These are phyloP conservation scores for Aspergillus fructus DNA, from an alignment of 2,329 filamentous ascomycete species.

Conservation along the genomic window DNA sequence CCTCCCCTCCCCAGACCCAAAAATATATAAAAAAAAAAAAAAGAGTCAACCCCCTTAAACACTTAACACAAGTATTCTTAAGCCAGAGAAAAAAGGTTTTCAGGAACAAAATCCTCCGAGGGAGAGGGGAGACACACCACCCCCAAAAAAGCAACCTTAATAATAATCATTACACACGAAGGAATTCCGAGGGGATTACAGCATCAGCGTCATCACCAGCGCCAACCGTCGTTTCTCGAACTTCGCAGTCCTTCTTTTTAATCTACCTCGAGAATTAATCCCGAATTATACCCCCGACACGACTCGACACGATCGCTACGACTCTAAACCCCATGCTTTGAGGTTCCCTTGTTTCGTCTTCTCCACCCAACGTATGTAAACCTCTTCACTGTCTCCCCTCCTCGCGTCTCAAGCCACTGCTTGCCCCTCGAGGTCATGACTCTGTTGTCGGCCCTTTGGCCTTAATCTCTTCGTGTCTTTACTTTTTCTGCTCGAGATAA, in stretches of 20 bases:
- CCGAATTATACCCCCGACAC: constrained; percentile 11
- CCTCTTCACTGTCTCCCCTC: constrained; percentile 2
- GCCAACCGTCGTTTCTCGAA: constrained; percentile 9
- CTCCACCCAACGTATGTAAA: constrained; percentile 24
- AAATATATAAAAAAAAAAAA: constrained; percentile 11
- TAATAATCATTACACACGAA: constrained; percentile 16
- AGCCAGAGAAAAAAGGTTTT: constrained; percentile 16
- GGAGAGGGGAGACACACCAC: constrained; percentile 14
- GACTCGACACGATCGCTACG: constrained; percentile 20
- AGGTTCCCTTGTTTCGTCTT: constrained; percentile 20
- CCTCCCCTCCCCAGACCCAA: constrained; percentile 13
- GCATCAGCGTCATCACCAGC: constrained; percentile 15
- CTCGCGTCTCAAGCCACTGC: background rate
- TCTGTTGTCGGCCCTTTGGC: background rate
- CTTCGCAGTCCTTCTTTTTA: constrained; percentile 9
- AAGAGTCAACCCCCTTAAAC: constrained; percentile 1
- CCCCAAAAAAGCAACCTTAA: constrained; percentile 11
- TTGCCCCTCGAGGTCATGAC: background rate
- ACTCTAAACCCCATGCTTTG: constrained; percentile 24
- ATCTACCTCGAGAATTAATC: constrained; percentile 7
- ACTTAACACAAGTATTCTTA: constrained; percentile 9
- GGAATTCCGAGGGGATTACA: constrained; percentile 1
- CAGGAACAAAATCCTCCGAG: constrained; percentile 24
- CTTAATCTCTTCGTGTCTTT: background rate
- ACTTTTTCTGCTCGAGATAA: background rate